These are phyloP conservation scores for Cyclostephanos invisitatus DNA, from an alignment of 108 stramenopile species.

Conservation along the genomic window DNA sequence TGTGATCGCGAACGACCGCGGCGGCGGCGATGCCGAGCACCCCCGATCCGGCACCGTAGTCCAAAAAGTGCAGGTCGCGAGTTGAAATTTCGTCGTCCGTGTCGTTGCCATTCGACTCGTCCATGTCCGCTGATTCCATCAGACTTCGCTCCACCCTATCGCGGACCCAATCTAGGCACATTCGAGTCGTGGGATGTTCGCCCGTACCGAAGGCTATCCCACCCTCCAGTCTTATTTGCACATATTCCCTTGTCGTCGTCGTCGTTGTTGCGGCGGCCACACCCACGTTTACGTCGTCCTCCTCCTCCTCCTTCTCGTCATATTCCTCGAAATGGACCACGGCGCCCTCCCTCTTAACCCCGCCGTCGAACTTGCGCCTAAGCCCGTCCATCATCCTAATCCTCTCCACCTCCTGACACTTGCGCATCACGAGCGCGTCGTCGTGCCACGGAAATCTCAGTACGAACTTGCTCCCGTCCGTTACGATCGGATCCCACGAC, in stretches of 20 bases:
- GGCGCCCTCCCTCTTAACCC: conserved; percentile 40
- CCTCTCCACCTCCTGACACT: conserved; percentile 41
- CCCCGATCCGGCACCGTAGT: conserved; percentile 83
- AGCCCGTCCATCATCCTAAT: conserved; percentile 35
- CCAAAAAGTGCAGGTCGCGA: conserved; percentile 49
- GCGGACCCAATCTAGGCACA: conserved; percentile 73
- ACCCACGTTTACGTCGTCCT: background rate
- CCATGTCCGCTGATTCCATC: conserved; percentile 2
- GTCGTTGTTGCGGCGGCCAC: background rate
- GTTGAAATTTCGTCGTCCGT: conserved; percentile 1
- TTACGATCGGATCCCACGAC: conserved; percentile 75
- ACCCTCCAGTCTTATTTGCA: conserved; percentile 68
- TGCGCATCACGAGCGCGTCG: conserved; percentile 54
- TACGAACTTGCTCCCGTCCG: conserved; percentile 52
- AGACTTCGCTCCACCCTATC: conserved; percentile 32
- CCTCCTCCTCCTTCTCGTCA: conserved; percentile 7
- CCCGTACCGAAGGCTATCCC: conserved; percentile 88
- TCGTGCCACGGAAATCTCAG: conserved; percentile 78
- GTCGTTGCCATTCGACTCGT: background rate
- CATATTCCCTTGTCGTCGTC: conserved; percentile 25
- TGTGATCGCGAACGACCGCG: conserved; percentile 47
- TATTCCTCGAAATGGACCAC: conserved; percentile 40
- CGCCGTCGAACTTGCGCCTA: conserved; percentile 26
- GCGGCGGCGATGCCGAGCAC: conserved; percentile 84
- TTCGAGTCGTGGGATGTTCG: conserved; percentile 84